These are phyloP conservation scores for Tulasnella calospora DNA, from an alignment of 768 basidiomycete genomes.

Conservation along the genomic window DNA sequence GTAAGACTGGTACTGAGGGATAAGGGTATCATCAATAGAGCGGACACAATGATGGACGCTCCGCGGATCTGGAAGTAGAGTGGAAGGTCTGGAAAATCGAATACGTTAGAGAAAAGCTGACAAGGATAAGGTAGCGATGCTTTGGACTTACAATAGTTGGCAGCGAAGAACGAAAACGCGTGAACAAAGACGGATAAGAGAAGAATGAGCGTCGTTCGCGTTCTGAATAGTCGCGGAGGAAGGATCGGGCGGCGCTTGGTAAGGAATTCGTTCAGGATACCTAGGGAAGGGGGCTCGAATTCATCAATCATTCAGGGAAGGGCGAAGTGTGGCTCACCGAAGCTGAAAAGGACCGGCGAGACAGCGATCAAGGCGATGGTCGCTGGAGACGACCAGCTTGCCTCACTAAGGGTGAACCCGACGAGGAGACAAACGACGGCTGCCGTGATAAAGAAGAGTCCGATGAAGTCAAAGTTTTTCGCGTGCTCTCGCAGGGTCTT, in stretches of 20 bases:
- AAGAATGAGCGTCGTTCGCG: slow-evolving; percentile 62
- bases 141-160: slow-evolving; percentile 33
- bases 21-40: slow-evolving; percentile 64
- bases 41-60: slow-evolving; percentile 60
- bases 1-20: slow-evolving; percentile 56
- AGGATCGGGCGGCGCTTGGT: slow-evolving; percentile 68
- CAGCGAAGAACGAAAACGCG: slow-evolving; percentile 56
- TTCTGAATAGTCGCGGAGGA: slow-evolving; percentile 73
- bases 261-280: slow-evolving; percentile 50
- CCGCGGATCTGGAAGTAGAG: slow-evolving; percentile 76
- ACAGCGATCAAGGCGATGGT: slow-evolving; percentile 59
- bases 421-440: slow-evolving; percentile 66
- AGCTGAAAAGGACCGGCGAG: slow-evolving; percentile 51
- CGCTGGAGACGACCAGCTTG: slow-evolving; percentile 50
- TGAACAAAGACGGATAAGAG: slow-evolving; percentile 59
- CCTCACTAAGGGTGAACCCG: slow-evolving; percentile 68
- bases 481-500: slow-evolving; percentile 55
- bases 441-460: slow-evolving; percentile 55
- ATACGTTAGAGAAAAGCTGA: neutral
- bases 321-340: slow-evolving; percentile 36
- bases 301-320: neutral
- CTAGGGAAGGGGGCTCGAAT: neutral
- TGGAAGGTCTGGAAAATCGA: slow-evolving; percentile 49
- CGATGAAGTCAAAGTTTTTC: slow-evolving; percentile 64
- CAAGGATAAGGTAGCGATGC: neutral